phyloP scores from a whole-genome alignment of 441 rosid species.

The Pelargonium fulgidum region DNA sequence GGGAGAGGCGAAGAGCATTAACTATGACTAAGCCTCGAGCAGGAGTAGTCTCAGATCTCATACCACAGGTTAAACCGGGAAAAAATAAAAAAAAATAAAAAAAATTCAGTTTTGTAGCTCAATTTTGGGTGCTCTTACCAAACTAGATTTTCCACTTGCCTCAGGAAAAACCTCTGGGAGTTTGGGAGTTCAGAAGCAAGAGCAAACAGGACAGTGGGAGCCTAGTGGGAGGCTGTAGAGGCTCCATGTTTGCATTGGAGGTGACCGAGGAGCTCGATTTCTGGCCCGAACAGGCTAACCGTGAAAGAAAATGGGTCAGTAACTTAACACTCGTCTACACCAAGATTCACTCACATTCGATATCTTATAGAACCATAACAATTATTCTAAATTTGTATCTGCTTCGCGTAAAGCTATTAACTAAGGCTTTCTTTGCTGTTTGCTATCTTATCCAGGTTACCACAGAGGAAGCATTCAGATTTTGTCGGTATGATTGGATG shows the following conservation, averaged over 20 bases:
- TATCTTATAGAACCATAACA: too few species aligned
- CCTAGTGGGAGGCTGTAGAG: slow-evolving; percentile 52
- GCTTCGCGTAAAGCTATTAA: neutral
- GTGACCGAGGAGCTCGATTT: slow-evolving; percentile 52
- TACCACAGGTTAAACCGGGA: too few species aligned
- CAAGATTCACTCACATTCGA: neutral
- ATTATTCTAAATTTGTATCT: too few species aligned
- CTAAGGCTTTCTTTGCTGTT: neutral
- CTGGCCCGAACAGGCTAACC: slow-evolving; percentile 49
- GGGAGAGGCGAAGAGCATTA: too few species aligned
- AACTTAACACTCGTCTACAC: neutral
- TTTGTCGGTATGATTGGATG: slow-evolving; percentile 66
- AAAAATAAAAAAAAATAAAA: too few species aligned
- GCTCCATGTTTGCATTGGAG: slow-evolving; percentile 55
- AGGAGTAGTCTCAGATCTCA: too few species aligned
- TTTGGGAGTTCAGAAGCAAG: slow-evolving; percentile 70
- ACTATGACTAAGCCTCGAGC: too few species aligned
- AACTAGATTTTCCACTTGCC: neutral
- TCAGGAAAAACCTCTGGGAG: slow-evolving; percentile 48
- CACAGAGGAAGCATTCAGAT: slow-evolving; percentile 38
- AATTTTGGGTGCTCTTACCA: neutral
- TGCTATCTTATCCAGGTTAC: slow-evolving; percentile 27
- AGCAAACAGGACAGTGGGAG: slow-evolving; percentile 40
- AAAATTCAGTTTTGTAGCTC: too few species aligned
- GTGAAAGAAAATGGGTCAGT: slow-evolving; percentile 53